Evolutionary conservation across 768 basidiomycete species (phyloP), one percentile per base, ranked within the genome.

Genomic region (Mycena olivaceomarginata): DNA sequence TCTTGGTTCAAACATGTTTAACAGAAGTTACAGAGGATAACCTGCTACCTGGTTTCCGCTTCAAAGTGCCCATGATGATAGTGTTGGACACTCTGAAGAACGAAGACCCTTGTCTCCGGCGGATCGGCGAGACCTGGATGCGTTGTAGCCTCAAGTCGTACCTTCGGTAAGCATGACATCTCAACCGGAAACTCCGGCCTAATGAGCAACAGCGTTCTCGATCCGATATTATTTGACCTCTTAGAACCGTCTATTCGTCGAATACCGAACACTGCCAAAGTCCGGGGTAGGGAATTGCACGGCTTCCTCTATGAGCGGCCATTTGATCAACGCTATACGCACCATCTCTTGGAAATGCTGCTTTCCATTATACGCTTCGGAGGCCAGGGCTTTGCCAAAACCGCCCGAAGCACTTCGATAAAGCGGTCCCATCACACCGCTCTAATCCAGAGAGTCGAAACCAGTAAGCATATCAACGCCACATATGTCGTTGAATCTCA

Each of bases 51-150:
- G 97, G 98, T 0, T 94, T 96, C 81, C 88, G 89, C 37, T 93
- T 99, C 82, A 94, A 94, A 81, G 89, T 94, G 2, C 98, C 98
- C 0, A 90, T 99, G 91, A 94, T 97, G 90, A 92, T 94, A 59
- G 93, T 98, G 41, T 85, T 99, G 66, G 97, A 98, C 81, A 93
- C 94, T 0, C 85, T 99, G 64, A 94, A 93, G 80, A 93, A 90
- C 51, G 93, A 94, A 43, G 93, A 97, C 78, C 95, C 96, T 10
- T 86, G 86, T 75, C 84, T 95, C 12, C 93, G 95, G 39, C 91
- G 97, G 13, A 89, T 95, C 43, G 96, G 96, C 16, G 98, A 99
- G 84, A 97, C 97, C 0, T 99, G 98, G 98, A 97, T 99, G 95
- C 92, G 98, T 39, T 97, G 96, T 82, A 97, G 93, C 81, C 89